Evolutionary conservation across 1,284 basidiomycete species (phyloP).

Genomic region (Cryptococcus sp.): DNA sequence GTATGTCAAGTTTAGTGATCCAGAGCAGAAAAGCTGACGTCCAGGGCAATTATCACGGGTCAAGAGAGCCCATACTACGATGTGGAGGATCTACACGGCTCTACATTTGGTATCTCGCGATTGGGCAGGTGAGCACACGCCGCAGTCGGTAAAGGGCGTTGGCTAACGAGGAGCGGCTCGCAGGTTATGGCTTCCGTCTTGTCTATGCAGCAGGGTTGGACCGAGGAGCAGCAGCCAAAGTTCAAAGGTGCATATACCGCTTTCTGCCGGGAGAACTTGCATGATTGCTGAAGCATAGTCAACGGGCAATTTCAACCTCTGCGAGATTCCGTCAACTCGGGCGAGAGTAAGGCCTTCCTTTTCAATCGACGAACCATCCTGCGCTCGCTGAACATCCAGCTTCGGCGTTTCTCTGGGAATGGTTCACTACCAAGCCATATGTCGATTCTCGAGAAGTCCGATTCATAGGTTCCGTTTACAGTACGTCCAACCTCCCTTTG

Average conservation of each 20-base stretch:
- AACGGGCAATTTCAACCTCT: constrained; percentile 87
- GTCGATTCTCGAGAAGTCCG: constrained; percentile 73
- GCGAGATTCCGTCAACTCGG: constrained; percentile 82
- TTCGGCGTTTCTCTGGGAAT: constrained; percentile 67
- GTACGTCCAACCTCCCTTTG: constrained; percentile 18
- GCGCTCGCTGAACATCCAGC: constrained; percentile 16
- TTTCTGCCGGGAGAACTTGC: background rate
- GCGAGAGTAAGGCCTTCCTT: constrained; percentile 41
- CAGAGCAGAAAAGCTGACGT: background rate
- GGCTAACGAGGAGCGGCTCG: constrained; percentile 18
- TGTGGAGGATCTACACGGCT: constrained; percentile 71
- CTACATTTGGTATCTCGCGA: constrained; percentile 83
- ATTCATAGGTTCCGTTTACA: constrained; percentile 53
- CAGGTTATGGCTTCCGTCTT: constrained; percentile 89
- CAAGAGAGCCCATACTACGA: constrained; percentile 64
- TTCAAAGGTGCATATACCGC: constrained; percentile 62
- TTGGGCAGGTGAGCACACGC: constrained; percentile 60
- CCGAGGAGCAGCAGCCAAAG: constrained; percentile 50
- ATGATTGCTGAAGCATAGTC: constrained; percentile 50
- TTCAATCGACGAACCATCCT: background rate
- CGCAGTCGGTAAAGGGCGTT: too few relatives aligned
- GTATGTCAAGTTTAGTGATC: constrained; percentile 46
- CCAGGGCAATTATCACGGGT: constrained; percentile 87
- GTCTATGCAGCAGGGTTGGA: constrained; percentile 79
- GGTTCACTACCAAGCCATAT: constrained; percentile 96